Percentiles rank a stretch among this genome's conserved stretches.
phyloP scores from a whole-genome alignment of 2,329 filamentous ascomycete species.

The Cladosporium cucumerinum region DNA sequence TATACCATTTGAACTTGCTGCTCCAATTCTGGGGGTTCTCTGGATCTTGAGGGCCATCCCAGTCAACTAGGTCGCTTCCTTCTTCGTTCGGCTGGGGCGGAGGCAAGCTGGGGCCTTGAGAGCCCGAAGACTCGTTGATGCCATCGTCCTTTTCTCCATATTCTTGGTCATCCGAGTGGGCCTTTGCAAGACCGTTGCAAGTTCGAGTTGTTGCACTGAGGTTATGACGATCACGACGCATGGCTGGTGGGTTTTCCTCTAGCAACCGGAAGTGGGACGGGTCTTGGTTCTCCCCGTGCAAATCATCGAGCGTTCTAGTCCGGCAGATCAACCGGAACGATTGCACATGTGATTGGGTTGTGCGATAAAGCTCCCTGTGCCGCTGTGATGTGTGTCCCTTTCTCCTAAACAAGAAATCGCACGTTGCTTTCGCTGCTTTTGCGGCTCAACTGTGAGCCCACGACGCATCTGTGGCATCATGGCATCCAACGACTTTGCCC shows the following conservation, averaged over 20 bases:
- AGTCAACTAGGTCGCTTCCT: conserved; percentile 19
- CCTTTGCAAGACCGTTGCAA: background rate
- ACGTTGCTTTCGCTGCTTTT: background rate
- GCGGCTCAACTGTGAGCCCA: background rate
- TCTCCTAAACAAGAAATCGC: background rate
- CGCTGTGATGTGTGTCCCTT: background rate
- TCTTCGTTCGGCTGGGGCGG: background rate
- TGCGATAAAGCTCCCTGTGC: background rate
- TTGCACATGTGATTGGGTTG: no score
- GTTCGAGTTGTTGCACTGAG: background rate
- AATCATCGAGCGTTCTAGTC: background rate
- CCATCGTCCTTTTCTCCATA: conserved; percentile 1
- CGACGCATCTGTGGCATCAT: background rate
- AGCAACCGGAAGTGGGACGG: background rate
- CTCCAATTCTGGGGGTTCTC: conserved; percentile 32
- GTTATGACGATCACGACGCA: background rate
- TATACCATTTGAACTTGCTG: conserved; percentile 39
- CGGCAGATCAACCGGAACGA: background rate
- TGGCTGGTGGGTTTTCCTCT: background rate
- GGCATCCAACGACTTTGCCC: background rate
- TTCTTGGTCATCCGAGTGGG: background rate
- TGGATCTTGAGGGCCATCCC: conserved; percentile 22
- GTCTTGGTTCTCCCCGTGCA: background rate
- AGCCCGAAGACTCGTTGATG: background rate
- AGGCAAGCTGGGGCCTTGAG: background rate